phyloP scores from a whole-genome alignment of 2,329 filamentous ascomycete species.

The Penicillium nordicum region DNA sequence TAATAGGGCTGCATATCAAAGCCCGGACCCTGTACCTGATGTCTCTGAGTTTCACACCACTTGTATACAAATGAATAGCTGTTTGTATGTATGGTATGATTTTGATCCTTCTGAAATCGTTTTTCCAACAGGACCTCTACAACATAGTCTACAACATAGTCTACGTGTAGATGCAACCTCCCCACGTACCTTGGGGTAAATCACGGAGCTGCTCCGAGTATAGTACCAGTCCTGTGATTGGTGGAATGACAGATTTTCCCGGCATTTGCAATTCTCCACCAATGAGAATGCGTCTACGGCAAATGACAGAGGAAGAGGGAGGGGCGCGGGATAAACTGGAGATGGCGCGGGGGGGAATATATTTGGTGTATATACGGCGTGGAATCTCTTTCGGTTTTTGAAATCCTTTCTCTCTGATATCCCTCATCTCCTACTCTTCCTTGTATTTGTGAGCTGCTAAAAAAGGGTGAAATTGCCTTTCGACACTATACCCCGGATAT shows the following conservation, averaged over 20 bases:
- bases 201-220: conserved; percentile 21
- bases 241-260: conserved; percentile 23
- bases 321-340: conserved; percentile 16
- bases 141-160: not conserved
- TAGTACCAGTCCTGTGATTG: conserved; percentile 13
- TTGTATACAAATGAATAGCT: not conserved
- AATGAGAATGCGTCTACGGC: conserved; percentile 14
- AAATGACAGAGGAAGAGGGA: conserved; percentile 5
- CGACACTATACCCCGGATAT: not conserved
- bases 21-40: not conserved
- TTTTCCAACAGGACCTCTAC: not conserved
- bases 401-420: conserved; percentile 2
- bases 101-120: not conserved
- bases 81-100: not conserved
- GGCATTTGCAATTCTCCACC: conserved; percentile 17
- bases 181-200: conserved; percentile 2
- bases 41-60: not conserved
- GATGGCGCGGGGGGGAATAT: conserved; percentile 20
- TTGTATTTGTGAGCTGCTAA: not conserved
- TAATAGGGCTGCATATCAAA: conserved; percentile 36
- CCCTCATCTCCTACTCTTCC: not conserved
- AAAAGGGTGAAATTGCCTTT: not conserved
- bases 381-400: conserved; percentile 2
- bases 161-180: conserved; percentile 1
- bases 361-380: conserved; percentile 19